Conservation (phyloP, 2,329 filamentous ascomycete species). For the Fusarium floridanum region DNA sequence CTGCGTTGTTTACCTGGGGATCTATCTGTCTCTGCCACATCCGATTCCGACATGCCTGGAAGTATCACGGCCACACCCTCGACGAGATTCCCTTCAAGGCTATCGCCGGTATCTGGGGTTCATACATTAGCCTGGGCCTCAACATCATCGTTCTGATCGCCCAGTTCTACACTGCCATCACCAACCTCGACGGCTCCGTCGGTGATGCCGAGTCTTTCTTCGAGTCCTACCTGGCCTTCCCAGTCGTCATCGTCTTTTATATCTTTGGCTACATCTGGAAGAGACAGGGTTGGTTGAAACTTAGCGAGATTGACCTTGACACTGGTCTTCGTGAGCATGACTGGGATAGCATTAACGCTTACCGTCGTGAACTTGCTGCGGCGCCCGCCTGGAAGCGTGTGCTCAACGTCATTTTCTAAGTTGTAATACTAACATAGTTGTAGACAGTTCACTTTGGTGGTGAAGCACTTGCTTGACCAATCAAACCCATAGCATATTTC, state of each 20-base stretch:
- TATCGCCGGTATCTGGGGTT: slow-evolving; percentile 72
- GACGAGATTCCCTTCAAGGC: slow-evolving; percentile 77
- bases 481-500: neutral
- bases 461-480: neutral
- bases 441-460: neutral
- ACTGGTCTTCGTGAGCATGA: slow-evolving; percentile 72
- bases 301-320: slow-evolving; percentile 75
- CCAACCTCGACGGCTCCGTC: slow-evolving; percentile 49
- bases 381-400: slow-evolving; percentile 61
- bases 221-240: slow-evolving; percentile 65
- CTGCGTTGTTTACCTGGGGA: slow-evolving; percentile 76
- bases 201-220: slow-evolving; percentile 62
- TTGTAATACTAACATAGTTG: neutral
- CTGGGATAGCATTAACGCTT: slow-evolving; percentile 68
- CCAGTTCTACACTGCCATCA: slow-evolving; percentile 64
- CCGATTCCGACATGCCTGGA: slow-evolving; percentile 76
- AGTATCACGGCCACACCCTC: slow-evolving; percentile 69
- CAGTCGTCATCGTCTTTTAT: slow-evolving; percentile 68
- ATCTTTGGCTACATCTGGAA: slow-evolving; percentile 73
- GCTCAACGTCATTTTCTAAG: slow-evolving; percentile 47
- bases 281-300: slow-evolving; percentile 67
- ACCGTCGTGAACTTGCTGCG: slow-evolving; percentile 58
- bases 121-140: slow-evolving; percentile 72
- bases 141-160: slow-evolving; percentile 69
- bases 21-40: slow-evolving; percentile 78